These are phyloP conservation scores for Claviceps humidiphila DNA, from an alignment of 2,329 filamentous ascomycete genomes.

Conservation along the genomic window DNA sequence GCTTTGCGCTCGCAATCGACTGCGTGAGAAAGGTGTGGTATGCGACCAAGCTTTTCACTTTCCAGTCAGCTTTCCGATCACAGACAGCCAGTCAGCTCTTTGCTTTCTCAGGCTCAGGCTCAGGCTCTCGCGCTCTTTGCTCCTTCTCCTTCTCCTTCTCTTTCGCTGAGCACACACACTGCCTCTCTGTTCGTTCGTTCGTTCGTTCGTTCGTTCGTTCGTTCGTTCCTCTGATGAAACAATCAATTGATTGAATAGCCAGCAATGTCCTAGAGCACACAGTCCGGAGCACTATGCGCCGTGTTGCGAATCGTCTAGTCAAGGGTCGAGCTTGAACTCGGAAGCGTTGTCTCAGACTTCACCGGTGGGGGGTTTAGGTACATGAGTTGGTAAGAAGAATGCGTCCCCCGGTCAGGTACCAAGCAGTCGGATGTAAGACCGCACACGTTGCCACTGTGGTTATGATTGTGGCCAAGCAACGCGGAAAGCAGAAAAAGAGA, in stretches of 20 bases:
- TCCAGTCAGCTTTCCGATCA: no score
- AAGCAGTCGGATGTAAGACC: neutral
- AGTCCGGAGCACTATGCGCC: neutral
- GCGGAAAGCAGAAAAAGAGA: neutral
- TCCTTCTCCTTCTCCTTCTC: no score
- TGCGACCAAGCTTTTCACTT: no score
- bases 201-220: neutral
- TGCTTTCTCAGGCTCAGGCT: no score
- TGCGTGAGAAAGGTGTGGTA: no score
- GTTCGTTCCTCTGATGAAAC: no score
- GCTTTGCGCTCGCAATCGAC: no score
- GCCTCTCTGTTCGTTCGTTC: neutral
- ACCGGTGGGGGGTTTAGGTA: neutral
- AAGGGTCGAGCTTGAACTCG: neutral
- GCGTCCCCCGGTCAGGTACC: neutral
- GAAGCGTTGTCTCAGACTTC: constrained; percentile 1
- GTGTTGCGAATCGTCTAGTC: neutral
- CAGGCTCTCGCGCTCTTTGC: no score
- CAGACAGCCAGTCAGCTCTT: no score
- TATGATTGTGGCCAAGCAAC: neutral
- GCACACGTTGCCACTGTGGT: neutral
- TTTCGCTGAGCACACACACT: no score
- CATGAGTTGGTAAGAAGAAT: neutral
- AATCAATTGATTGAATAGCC: neutral
- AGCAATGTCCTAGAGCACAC: neutral